These are phyloP conservation scores for Fomitopsis serialis DNA, from an alignment of 768 basidiomycete species.

Conservation along the genomic window DNA sequence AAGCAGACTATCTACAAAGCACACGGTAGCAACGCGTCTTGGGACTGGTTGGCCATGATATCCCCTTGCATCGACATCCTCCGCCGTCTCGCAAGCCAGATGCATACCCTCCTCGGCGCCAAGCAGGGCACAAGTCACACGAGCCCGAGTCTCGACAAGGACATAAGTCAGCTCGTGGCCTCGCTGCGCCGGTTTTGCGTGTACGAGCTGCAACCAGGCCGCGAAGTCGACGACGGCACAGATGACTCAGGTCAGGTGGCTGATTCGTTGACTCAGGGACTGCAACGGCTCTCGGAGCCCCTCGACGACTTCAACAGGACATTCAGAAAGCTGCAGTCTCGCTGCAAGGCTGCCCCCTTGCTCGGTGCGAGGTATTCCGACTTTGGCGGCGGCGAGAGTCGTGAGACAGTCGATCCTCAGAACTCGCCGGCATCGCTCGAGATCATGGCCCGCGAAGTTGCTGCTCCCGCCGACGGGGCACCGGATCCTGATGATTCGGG, in stretches of 20 bases:
- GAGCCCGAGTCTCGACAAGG: slow-evolving; percentile 22
- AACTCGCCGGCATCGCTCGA: no score
- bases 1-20: slow-evolving; percentile 25
- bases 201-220: slow-evolving; percentile 14
- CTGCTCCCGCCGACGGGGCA: no score
- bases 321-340: no score
- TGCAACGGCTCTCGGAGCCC: slow-evolving; percentile 15
- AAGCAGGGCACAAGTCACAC: slow-evolving; percentile 28
- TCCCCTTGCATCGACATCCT: slow-evolving; percentile 26
- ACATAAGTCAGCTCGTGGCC: slow-evolving; percentile 25
- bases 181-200: slow-evolving; percentile 19
- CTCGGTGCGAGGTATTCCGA: no score
- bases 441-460: no score
- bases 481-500: no score
- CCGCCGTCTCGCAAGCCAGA: slow-evolving; percentile 17
- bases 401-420: no score
- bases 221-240: slow-evolving; percentile 15
- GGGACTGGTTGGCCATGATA: slow-evolving; percentile 30
- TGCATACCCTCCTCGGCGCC: slow-evolving; percentile 22
- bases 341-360: no score
- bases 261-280: slow-evolving; percentile 15
- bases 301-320: slow-evolving; percentile 7
- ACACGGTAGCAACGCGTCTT: slow-evolving; percentile 27
- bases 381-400: no score
- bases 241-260: slow-evolving; percentile 9